Conservation (phyloP, 2,329 filamentous ascomycete genomes). For the Mollisia scopiformis region DNA sequence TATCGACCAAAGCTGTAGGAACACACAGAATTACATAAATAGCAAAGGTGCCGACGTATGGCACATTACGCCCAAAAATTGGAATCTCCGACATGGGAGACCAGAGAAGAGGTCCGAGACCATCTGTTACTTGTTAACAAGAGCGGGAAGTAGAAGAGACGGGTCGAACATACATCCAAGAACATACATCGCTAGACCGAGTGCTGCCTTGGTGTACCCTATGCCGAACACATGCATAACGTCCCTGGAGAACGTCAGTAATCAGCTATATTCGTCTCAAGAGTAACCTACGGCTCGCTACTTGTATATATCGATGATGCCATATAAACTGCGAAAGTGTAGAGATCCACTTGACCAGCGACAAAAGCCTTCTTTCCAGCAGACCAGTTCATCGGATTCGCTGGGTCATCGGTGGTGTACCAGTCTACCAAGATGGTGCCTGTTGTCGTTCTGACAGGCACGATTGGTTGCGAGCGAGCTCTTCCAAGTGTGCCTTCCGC, state of each 20-base stretch:
- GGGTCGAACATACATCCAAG: constrained; percentile 44
- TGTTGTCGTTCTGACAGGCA: constrained; percentile 2
- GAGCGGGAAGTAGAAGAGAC: neutral
- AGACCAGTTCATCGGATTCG: constrained; percentile 57
- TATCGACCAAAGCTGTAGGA: constrained; percentile 61
- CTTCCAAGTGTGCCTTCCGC: neutral
- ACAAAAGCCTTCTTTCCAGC: constrained; percentile 45
- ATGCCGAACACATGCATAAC: constrained; percentile 55
- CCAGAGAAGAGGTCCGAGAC: constrained; percentile 64
- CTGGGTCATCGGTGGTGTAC: constrained; percentile 11
- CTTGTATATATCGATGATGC: constrained; percentile 49
- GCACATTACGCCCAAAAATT: constrained; percentile 64
- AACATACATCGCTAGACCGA: constrained; percentile 63
- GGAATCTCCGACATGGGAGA: constrained; percentile 69
- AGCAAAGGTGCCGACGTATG: constrained; percentile 68
- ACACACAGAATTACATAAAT: constrained; percentile 68
- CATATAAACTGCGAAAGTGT: constrained; percentile 59
- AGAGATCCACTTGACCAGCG: constrained; percentile 32
- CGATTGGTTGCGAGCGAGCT: constrained; percentile 1
- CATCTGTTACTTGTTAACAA: constrained; percentile 38
- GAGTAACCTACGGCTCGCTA: constrained; percentile 32
- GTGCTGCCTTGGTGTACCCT: constrained; percentile 49
- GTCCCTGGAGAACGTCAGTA: constrained; percentile 32
- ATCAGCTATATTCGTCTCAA: neutral
- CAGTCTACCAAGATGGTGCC: constrained; percentile 13